Evolutionary conservation across 352 stramenopile species (phyloP), one percentile per base, ranked within the genome.

Genomic region (Phytophthora fragariae): DNA sequence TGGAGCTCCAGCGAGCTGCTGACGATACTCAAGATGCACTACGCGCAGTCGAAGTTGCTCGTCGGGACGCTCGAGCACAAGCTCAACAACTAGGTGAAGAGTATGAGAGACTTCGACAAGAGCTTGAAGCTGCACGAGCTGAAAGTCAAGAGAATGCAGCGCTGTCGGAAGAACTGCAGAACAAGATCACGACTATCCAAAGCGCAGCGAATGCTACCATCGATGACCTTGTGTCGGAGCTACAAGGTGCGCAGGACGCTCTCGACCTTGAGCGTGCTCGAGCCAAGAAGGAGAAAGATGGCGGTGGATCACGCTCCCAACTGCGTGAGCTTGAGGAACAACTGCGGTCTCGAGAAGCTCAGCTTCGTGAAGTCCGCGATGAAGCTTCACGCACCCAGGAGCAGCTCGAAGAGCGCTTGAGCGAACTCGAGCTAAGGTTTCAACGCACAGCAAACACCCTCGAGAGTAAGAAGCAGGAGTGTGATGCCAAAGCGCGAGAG

Each of bases 181-280:
- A 57, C 12, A 92, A 94, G 62, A 82, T 94, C 59, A 82, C 79
- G 15, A 89, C 87, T 0, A 85, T 94, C 27, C 87, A 94, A 65
- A 90, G 59, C 64, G 87, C 87, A 5, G 87, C 87, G 14, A 94
- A 94, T 70, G 87, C 87, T 0, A 94, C 87, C 8, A 92, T 94
- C 54, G 90, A 94, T 63, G 87, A 94, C 24, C 65, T 94, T 2
- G 81, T 92, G 54, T 62, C 46, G 6, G 87, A 94, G 63, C 41
- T 94, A 9, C 86, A 92, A 62, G 72, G 72, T 27, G 79, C 78
- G 7, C 85, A 92, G 19, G 87, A 94, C 35, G 72, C 82, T 29
- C 70, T 89, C 17, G 73, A 79, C 12, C 79, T 82, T 9, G 87
- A 94, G 21, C 87, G 89, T 21, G 79, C 50, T 52, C 81, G 82